These are phyloP conservation scores for Amanita inopinata DNA, from an alignment of 768 basidiomycete genomes.

Conservation along the genomic window DNA sequence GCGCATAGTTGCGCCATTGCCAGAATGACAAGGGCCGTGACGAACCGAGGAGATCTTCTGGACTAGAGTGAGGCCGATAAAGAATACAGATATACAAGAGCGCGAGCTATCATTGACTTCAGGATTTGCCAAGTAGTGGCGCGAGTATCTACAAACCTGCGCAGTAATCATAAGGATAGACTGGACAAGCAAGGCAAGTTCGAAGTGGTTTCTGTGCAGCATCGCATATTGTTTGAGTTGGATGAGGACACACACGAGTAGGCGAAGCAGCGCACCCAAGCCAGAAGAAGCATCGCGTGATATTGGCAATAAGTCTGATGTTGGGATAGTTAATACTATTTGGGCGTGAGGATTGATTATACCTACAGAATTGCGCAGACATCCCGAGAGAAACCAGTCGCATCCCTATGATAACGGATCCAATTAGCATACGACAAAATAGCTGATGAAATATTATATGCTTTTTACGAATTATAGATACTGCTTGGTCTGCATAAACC, in stretches of 20 bases:
- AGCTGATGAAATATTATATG: conserved; percentile 18
- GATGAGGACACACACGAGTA: not conserved
- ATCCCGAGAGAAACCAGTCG: conserved; percentile 80
- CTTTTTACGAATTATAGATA: conserved; percentile 76
- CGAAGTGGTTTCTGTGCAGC: conserved; percentile 47
- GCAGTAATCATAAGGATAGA: conserved; percentile 79
- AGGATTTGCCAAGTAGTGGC: too few relatives aligned
- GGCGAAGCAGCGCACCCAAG: conserved; percentile 37
- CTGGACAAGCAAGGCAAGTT: conserved; percentile 68
- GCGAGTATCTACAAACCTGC: conserved; percentile 40
- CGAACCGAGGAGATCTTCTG: conserved; percentile 51
- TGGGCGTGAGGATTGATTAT: conserved; percentile 9
- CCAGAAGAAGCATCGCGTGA: conserved; percentile 89
- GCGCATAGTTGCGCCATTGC: conserved; percentile 74
- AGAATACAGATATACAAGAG: conserved; percentile 75
- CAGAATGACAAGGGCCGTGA: conserved; percentile 68
- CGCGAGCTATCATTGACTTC: conserved; percentile 55
- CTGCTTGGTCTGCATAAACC: conserved; percentile 78
- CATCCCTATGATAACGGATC: conserved; percentile 40
- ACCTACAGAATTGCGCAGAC: conserved; percentile 75
- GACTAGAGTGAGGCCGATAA: conserved; percentile 51
- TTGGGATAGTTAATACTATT: too few relatives aligned
- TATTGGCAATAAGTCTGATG: conserved; percentile 76
- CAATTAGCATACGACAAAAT: conserved; percentile 1
- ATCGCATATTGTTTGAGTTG: conserved; percentile 5